Evolutionary conservation across 2,329 filamentous ascomycete genomes (phyloP).

Genomic region (Ascochyta fabae): DNA sequence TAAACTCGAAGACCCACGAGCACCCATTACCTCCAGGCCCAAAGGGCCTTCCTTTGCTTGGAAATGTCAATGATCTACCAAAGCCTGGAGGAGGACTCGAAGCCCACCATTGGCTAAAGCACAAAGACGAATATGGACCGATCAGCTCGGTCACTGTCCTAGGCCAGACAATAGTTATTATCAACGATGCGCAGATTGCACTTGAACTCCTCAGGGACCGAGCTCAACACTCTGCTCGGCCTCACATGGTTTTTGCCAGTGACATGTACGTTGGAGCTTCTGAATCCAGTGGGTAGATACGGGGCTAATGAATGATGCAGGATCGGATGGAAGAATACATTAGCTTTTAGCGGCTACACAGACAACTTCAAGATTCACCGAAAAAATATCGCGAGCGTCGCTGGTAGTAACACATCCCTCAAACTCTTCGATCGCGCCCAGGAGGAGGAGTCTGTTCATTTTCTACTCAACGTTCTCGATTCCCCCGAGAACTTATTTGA

Average conservation of each 20-base stretch:
- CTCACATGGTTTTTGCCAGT: constrained; percentile 32
- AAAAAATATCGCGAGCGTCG: constrained; percentile 38
- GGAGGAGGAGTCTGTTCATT: constrained; percentile 38
- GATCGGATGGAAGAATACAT: constrained; percentile 35
- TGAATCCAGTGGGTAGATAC: neutral
- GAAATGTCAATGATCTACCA: constrained; percentile 60
- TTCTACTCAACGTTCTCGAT: constrained; percentile 33
- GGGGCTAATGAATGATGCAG: constrained; percentile 9
- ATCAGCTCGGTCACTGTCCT: constrained; percentile 41
- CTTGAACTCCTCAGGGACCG: constrained; percentile 34
- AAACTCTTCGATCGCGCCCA: constrained; percentile 36
- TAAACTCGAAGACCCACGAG: constrained; percentile 13
- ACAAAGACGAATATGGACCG: constrained; percentile 49
- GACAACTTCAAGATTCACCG: constrained; percentile 34
- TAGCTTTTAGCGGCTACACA: constrained; percentile 30
- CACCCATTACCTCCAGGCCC: constrained; percentile 59
- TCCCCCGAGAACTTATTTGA: constrained; percentile 32
- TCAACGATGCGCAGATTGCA: constrained; percentile 37
- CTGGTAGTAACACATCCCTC: constrained; percentile 28
- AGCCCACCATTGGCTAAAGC: constrained; percentile 53
- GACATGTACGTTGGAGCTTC: constrained; percentile 28
- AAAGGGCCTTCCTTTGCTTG: constrained; percentile 55
- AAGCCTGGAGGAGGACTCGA: constrained; percentile 44
- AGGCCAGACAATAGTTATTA: constrained; percentile 38
- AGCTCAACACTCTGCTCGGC: constrained; percentile 28